phyloP scores from a whole-genome alignment of 345 rosid species.

The Hypericum perforatum region DNA sequence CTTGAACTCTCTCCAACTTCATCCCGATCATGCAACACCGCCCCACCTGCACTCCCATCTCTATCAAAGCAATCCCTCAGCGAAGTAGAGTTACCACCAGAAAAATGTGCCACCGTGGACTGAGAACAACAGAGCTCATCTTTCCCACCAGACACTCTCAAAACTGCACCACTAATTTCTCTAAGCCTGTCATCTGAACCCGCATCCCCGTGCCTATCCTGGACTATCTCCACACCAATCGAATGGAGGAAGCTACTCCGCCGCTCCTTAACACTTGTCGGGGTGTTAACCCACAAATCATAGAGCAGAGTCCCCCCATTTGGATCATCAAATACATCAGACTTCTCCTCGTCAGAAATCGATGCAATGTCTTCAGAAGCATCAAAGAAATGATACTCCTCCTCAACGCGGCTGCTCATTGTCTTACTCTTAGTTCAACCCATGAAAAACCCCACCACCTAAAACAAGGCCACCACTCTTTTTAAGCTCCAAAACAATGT shows the following conservation, averaged over 20 bases:
- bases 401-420: constrained; percentile 60
- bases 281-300: constrained; percentile 60
- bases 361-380: constrained; percentile 50
- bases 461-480: constrained; percentile 13
- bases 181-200: constrained; percentile 26
- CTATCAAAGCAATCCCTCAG: constrained; percentile 31
- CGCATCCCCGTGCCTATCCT: constrained; percentile 15
- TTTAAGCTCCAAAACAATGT: constrained; percentile 33
- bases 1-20: constrained; percentile 13
- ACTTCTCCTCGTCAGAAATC: constrained; percentile 19
- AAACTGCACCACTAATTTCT: constrained; percentile 37
- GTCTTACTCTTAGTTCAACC: constrained; percentile 41
- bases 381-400: constrained; percentile 58
- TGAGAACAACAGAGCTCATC: constrained; percentile 44
- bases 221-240: constrained; percentile 40
- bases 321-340: constrained; percentile 13
- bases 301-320: constrained; percentile 24
- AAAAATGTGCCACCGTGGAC: constrained; percentile 29
- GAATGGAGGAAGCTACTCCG: constrained; percentile 47
- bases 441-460: constrained; percentile 52
- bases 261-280: constrained; percentile 46
- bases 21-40: constrained; percentile 16
- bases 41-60: constrained; percentile 27
- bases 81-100: constrained; percentile 30
- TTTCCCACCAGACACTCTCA: constrained; percentile 31